Percentiles rank a stretch among this genome's conserved stretches.
phyloP scores from a whole-genome alignment of 192 early-diverging fungal genomes.

The Chytriomyces confervae region DNA sequence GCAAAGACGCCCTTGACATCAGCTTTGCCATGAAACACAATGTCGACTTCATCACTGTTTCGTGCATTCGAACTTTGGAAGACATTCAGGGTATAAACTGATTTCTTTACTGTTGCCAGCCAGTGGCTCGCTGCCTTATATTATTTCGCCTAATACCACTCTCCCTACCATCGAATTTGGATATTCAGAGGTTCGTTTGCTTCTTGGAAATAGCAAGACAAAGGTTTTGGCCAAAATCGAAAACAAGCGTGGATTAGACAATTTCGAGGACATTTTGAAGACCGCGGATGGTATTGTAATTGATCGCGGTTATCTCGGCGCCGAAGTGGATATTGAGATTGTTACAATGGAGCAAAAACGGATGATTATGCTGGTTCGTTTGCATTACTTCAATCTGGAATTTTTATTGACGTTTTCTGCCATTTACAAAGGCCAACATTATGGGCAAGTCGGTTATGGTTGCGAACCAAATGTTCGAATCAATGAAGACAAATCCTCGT shows the following conservation, averaged over 20 bases:
- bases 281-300: constrained; percentile 64
- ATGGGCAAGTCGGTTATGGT: constrained; percentile 64
- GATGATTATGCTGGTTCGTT: constrained; percentile 57
- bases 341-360: constrained; percentile 66
- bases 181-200: constrained; percentile 34
- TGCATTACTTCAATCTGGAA: background rate
- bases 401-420: background rate
- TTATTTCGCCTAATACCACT: background rate
- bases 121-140: background rate
- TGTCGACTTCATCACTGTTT: constrained; percentile 65
- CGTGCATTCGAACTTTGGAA: constrained; percentile 61
- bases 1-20: constrained; percentile 62
- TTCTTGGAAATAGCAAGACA: constrained; percentile 60
- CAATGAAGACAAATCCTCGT: constrained; percentile 58
- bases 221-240: constrained; percentile 68
- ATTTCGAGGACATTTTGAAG: constrained; percentile 59
- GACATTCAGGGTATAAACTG: constrained; percentile 48
- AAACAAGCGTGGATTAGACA: constrained; percentile 62
- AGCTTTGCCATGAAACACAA: constrained; percentile 50
- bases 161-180: too few species aligned
- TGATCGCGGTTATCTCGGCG: constrained; percentile 65
- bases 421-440: constrained; percentile 48
- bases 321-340: constrained; percentile 61
- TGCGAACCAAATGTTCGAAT: constrained; percentile 68
- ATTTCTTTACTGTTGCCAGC: background rate